Percentiles rank a stretch among this genome's conserved stretches.
Evolutionary conservation across 2,329 filamentous ascomycete genomes (phyloP).

Genomic region (Penicillium palitans): DNA sequence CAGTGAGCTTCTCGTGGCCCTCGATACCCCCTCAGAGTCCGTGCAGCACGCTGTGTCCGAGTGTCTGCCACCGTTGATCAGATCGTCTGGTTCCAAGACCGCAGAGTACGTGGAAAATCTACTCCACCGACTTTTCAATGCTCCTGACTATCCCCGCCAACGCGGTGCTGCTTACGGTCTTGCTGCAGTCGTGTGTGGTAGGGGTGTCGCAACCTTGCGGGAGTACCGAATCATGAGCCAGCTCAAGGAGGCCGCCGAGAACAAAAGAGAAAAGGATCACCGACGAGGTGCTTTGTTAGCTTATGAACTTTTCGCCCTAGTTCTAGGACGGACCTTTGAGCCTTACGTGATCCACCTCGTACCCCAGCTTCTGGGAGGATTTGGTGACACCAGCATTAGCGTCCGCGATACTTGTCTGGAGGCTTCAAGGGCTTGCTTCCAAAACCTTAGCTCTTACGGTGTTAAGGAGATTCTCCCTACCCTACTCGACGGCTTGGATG

Average conservation of each 20-base stretch:
- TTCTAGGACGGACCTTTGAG: constrained; percentile 87
- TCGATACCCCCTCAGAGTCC: constrained; percentile 92
- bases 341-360: constrained; percentile 96
- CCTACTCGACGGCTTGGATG: constrained; percentile 85
- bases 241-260: constrained; percentile 80
- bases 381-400: constrained; percentile 83
- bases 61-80: constrained; percentile 87
- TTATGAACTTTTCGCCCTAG: constrained; percentile 83
- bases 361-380: constrained; percentile 82
- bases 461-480: constrained; percentile 94
- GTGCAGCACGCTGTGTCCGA: constrained; percentile 96
- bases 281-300: constrained; percentile 85
- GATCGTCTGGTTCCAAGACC: constrained; percentile 73
- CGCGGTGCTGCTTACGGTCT: constrained; percentile 94
- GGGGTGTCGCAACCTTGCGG: constrained; percentile 75
- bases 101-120: constrained; percentile 78
- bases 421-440: constrained; percentile 91
- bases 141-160: constrained; percentile 88
- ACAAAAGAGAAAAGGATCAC: constrained; percentile 89
- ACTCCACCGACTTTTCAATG: constrained; percentile 76
- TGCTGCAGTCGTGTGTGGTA: constrained; percentile 84
- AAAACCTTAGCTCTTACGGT: constrained; percentile 88
- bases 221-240: constrained; percentile 84
- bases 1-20: constrained; percentile 77
- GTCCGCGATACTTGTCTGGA: constrained; percentile 92